Percentiles rank a stretch among this genome's conserved stretches.
phyloP scores from a whole-genome alignment of 805 yeast species.

The Zygotorulaspora sp. region DNA sequence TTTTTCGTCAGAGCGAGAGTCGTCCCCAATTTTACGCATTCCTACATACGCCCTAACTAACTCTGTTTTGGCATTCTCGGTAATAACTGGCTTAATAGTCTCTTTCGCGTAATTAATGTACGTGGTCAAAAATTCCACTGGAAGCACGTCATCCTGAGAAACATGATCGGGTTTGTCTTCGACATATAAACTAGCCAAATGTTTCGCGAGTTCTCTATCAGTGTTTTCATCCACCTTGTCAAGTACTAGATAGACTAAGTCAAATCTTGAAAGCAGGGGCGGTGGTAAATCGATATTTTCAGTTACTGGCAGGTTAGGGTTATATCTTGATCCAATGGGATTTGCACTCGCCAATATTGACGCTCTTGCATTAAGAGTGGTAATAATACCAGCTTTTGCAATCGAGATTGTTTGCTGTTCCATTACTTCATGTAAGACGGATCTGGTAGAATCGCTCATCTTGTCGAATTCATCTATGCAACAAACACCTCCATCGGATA shows the following conservation, averaged over 20 bases:
- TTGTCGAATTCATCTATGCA: conserved; percentile 98
- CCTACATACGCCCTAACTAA: conserved; percentile 84
- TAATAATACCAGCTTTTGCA: conserved; percentile 97
- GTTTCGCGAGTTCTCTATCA: conserved; percentile 84
- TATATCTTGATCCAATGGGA: conserved; percentile 92
- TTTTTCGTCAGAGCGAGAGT: conserved; percentile 75
- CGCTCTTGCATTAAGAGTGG: conserved; percentile 93
- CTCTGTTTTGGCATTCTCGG: conserved; percentile 76
- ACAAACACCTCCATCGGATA: conserved; percentile 97
- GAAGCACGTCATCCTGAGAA: conserved; percentile 61
- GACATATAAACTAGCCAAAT: conserved; percentile 84
- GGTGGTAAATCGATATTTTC: conserved; percentile 96
- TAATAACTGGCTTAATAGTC: conserved; percentile 70
- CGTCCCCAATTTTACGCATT: conserved; percentile 93
- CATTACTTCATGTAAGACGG: conserved; percentile 97
- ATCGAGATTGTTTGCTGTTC: conserved; percentile 98
- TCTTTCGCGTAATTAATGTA: conserved; percentile 95
- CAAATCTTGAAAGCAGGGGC: conserved; percentile 90
- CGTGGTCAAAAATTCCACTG: conserved; percentile 79
- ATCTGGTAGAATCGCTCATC: conserved; percentile 90
- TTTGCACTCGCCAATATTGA: conserved; percentile 95
- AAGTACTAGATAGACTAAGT: conserved; percentile 82
- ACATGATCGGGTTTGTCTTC: conserved; percentile 81
- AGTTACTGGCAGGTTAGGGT: conserved; percentile 92
- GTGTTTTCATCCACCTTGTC: conserved; percentile 86